Evolutionary conservation across 2,329 filamentous ascomycete genomes (phyloP).

Genomic region (Shiraia bambusicola): DNA sequence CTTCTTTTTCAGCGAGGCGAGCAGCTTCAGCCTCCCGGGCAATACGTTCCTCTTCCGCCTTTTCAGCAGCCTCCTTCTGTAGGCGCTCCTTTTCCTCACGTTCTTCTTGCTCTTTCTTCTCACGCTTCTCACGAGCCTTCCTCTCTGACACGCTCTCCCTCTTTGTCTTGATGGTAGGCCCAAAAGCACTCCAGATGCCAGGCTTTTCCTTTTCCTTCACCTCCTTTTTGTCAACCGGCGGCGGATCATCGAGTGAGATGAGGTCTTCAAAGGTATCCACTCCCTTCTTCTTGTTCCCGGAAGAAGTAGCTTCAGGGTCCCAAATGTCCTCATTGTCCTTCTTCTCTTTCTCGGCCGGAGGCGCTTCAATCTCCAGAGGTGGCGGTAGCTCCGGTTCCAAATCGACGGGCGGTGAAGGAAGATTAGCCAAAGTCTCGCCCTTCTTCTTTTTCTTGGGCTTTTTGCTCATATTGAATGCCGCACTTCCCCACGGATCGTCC

Average conservation of each 20-base stretch:
- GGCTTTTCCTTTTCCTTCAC: slow-evolving; percentile 34
- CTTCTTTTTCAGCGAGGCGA: slow-evolving; percentile 35
- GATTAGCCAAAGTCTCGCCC: slow-evolving; percentile 51
- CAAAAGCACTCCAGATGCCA: slow-evolving; percentile 25
- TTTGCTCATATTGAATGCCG: slow-evolving; percentile 48
- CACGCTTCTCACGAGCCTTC: slow-evolving; percentile 27
- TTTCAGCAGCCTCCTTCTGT: slow-evolving; percentile 47
- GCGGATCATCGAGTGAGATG: slow-evolving; percentile 35
- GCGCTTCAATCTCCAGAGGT: slow-evolving; percentile 56
- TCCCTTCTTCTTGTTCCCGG: slow-evolving; percentile 43
- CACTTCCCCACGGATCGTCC: slow-evolving; percentile 43
- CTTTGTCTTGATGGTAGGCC: slow-evolving; percentile 2
- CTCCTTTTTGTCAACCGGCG: slow-evolving; percentile 19
- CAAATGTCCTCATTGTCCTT: slow-evolving; percentile 36
- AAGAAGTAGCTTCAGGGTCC: slow-evolving; percentile 21
- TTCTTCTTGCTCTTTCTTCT: slow-evolving; percentile 36
- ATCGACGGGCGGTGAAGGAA: slow-evolving; percentile 52
- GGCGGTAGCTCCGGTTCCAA: slow-evolving; percentile 43
- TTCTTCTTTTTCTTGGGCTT: slow-evolving; percentile 60
- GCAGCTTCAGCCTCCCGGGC: slow-evolving; percentile 29
- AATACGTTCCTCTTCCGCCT: slow-evolving; percentile 34
- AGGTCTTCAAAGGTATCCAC: slow-evolving; percentile 37
- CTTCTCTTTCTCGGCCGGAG: slow-evolving; percentile 27
- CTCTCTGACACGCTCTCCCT: slow-evolving; percentile 37
- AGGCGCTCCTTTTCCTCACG: slow-evolving; percentile 23